Evolutionary conservation across 75 land plant species (phyloP), one percentile per base, ranked within the genome.

Genomic region (Pinus tabuliformis): DNA sequence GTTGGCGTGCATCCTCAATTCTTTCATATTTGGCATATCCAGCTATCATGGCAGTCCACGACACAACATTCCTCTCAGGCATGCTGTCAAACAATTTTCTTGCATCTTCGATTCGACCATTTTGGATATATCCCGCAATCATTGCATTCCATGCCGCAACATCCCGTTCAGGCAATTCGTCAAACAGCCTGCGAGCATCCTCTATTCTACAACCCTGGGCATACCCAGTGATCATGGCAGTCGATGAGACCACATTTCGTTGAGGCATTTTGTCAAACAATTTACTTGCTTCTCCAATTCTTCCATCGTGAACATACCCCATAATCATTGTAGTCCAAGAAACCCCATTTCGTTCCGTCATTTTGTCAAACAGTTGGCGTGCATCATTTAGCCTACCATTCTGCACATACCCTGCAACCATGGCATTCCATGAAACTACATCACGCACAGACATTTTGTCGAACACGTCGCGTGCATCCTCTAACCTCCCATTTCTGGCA

Each of bases 241-340:
- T 64, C n/a, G 39, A 64, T 5, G 68, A 64, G 0, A 64, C 42
- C 15, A 64, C 39, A 36, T 64, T 64, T 64, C 68, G 42, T 64
- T 64, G 39, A 64, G 42, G 39, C 68, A 64, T 64, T 64, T 64
- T 64, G n/a, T 64, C 42, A 64, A 64, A 64, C 1, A 64, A 3
- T 64, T 64, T 64, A 3, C 39, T 36, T 13, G 68, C 68, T 30
- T 64, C 68, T 6, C 12, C 39, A 26, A 80, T 78, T 62, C 87
- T 81, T 21, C 85, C 89, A 77, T 84, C 75, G 18, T 89, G 89
- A 1, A 78, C 85, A 73, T 78, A 78, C 2, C 89, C 93, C 57
- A 78, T 79, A 39, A 89, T 84, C 3, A 91, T 26, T 30, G 89
- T 89, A 81, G 86, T 91, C 86, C 88, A 89, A 21, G 84, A 78